phyloP scores from a whole-genome alignment of 495 filamentous ascomycete species.

The Letharia columbiana region DNA sequence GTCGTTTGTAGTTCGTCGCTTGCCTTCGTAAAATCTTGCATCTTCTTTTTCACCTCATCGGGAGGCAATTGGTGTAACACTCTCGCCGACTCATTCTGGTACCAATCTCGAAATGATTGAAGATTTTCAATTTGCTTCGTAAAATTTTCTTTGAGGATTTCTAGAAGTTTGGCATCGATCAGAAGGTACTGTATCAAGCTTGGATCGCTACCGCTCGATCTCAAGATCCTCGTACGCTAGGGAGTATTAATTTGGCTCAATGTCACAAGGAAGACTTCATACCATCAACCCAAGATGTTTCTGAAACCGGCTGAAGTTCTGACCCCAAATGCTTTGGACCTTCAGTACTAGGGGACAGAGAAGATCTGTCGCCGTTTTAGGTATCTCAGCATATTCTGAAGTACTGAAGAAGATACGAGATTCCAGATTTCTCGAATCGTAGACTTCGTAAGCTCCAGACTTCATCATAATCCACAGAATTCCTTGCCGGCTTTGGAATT shows the following conservation, averaged over 20 bases:
- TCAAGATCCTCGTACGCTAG: conserved; percentile 9
- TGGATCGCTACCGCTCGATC: conserved; percentile 8
- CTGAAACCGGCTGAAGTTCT: neutral
- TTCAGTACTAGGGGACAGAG: neutral
- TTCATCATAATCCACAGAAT: conserved; percentile 10
- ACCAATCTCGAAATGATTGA: conserved; percentile 3
- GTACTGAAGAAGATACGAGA: conserved; percentile 2
- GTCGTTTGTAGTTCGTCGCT: conserved; percentile 21
- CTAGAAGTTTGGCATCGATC: conserved; percentile 7
- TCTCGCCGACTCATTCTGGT: neutral
- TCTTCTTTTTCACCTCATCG: conserved; percentile 14
- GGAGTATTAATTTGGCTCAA: neutral
- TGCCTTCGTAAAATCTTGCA: conserved; percentile 19
- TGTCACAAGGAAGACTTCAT: neutral
- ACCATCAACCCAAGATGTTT: conserved; percentile 4
- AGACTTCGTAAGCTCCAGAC: neutral
- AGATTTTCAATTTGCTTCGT: conserved; percentile 10
- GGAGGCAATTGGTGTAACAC: conserved; percentile 20
- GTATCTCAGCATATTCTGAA: conserved; percentile 8
- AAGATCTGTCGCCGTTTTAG: conserved; percentile 3
- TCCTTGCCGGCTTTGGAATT: neutral
- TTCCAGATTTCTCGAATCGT: neutral
- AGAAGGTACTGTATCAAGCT: conserved; percentile 11
- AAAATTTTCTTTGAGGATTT: conserved; percentile 2
- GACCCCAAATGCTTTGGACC: neutral